A percentile compares a stretch with the other conserved stretches of the same genome.
phyloP scores from a whole-genome alignment of 352 stramenopile genomes.

The Globisporangium spinosum region DNA sequence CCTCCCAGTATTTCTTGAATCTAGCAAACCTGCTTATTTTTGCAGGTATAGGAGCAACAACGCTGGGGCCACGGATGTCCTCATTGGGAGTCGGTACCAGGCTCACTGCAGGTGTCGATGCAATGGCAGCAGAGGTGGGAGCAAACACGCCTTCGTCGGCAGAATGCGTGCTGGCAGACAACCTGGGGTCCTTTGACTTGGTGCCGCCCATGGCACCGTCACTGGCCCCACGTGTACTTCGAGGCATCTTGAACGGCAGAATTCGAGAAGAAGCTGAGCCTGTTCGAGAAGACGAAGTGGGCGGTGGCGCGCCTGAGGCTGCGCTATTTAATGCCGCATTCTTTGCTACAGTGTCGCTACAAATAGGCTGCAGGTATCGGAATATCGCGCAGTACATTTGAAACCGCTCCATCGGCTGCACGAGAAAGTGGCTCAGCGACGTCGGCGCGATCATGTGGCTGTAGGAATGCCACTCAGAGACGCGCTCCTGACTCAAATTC shows the following conservation, averaged over 20 bases:
- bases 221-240: background rate
- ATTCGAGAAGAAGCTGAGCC: background rate
- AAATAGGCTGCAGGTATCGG: constrained; percentile 12
- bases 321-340: background rate
- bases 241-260: background rate
- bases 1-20: background rate
- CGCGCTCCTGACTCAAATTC: background rate
- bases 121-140: background rate
- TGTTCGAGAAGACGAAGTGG: background rate
- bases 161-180: background rate
- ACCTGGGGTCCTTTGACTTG: background rate
- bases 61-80: background rate
- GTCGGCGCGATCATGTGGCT: constrained; percentile 19
- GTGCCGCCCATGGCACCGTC: background rate
- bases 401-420: constrained; percentile 30
- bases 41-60: background rate
- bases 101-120: background rate
- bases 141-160: background rate
- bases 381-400: constrained; percentile 24
- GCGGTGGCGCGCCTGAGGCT: background rate
- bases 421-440: constrained; percentile 33
- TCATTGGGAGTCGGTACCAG: background rate
- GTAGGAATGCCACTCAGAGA: constrained; percentile 21
- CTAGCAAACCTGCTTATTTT: background rate
- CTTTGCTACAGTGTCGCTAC: background rate